Percentiles rank a stretch among this genome's conserved stretches.
phyloP scores from a whole-genome alignment of 768 basidiomycete genomes.

The Psilocybe azurescens region DNA sequence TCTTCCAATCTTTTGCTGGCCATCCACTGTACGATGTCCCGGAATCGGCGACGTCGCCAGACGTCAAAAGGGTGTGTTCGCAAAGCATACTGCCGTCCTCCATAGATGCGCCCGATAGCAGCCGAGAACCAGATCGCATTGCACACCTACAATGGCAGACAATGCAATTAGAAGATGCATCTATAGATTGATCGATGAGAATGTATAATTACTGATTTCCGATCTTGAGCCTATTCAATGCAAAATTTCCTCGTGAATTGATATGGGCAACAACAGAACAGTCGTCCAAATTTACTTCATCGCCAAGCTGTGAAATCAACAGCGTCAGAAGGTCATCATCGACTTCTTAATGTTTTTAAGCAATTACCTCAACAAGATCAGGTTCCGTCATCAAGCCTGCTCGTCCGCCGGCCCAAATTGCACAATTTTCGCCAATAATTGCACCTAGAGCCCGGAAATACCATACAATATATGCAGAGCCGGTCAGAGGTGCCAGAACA shows the following conservation, averaged over 20 bases:
- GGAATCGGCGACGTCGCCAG: slow-evolving; percentile 49
- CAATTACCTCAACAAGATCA: slow-evolving; percentile 45
- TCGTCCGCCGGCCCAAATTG: slow-evolving; percentile 45
- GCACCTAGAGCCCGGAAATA: slow-evolving; percentile 48
- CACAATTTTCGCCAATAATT: slow-evolving; percentile 47
- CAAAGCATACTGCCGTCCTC: slow-evolving; percentile 52
- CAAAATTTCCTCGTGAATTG: slow-evolving; percentile 51
- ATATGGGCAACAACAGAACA: slow-evolving; percentile 54
- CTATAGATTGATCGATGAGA: not conserved
- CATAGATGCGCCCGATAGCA: slow-evolving; percentile 56
- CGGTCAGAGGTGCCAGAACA: slow-evolving; percentile 43
- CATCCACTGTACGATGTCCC: slow-evolving; percentile 47
- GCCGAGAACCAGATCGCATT: slow-evolving; percentile 48
- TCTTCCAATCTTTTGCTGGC: slow-evolving; percentile 40
- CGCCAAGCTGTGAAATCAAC: slow-evolving; percentile 36
- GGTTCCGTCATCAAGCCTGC: slow-evolving; percentile 52
- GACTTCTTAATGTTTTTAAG: not conserved
- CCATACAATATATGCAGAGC: slow-evolving; percentile 50
- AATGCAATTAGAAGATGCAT: not conserved
- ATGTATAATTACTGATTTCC: slow-evolving; percentile 35
- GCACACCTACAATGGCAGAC: slow-evolving; percentile 35
- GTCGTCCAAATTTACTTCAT: slow-evolving; percentile 49
- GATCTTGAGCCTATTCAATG: slow-evolving; percentile 46
- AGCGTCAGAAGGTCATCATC: not conserved
- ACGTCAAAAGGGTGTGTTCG: slow-evolving; percentile 52